Evolutionary conservation across 2,329 filamentous ascomycete genomes (phyloP).

Genomic region (Xylariales sp.): DNA sequence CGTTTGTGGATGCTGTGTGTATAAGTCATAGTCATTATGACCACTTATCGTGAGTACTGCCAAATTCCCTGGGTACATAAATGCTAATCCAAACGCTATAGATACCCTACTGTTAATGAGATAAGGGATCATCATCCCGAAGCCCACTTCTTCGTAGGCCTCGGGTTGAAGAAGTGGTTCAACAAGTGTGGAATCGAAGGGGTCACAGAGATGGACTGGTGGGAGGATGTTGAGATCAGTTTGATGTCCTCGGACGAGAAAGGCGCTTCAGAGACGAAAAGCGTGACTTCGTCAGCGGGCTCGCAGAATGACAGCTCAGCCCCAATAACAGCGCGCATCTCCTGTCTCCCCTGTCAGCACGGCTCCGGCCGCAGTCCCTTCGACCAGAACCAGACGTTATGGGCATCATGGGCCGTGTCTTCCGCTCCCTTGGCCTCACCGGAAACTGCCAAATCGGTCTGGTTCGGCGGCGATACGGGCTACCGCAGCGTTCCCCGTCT

Average conservation of each 20-base stretch:
- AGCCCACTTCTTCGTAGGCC: slow-evolving; percentile 81
- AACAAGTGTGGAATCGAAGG: slow-evolving; percentile 62
- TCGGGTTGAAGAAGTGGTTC: slow-evolving; percentile 85
- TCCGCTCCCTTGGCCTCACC: slow-evolving; percentile 40
- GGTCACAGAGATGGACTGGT: slow-evolving; percentile 92
- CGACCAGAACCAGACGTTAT: slow-evolving; percentile 73
- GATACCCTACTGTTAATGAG: slow-evolving; percentile 67
- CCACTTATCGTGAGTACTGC: slow-evolving; percentile 80
- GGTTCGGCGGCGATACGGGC: slow-evolving; percentile 86
- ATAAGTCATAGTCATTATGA: slow-evolving; percentile 94
- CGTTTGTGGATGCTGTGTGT: slow-evolving; percentile 68
- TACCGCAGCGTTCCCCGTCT: slow-evolving; percentile 73
- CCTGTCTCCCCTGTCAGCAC: slow-evolving; percentile 82
- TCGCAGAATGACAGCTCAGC: slow-evolving; percentile 13
- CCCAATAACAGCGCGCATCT: slow-evolving; percentile 66
- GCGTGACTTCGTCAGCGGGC: slow-evolving; percentile 24
- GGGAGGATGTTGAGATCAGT: slow-evolving; percentile 75
- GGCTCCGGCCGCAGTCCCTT: slow-evolving; percentile 63
- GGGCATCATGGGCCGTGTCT: slow-evolving; percentile 79
- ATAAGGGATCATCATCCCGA: slow-evolving; percentile 68
- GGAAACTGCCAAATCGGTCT: slow-evolving; percentile 62
- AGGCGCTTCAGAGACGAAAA: slow-evolving; percentile 19
- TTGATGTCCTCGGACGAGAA: slow-evolving; percentile 35
- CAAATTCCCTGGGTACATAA: too few species aligned
- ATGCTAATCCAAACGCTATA: too few species aligned